phyloP scores from a whole-genome alignment of 306 rosid genomes.

The Cucumis hystrix region DNA sequence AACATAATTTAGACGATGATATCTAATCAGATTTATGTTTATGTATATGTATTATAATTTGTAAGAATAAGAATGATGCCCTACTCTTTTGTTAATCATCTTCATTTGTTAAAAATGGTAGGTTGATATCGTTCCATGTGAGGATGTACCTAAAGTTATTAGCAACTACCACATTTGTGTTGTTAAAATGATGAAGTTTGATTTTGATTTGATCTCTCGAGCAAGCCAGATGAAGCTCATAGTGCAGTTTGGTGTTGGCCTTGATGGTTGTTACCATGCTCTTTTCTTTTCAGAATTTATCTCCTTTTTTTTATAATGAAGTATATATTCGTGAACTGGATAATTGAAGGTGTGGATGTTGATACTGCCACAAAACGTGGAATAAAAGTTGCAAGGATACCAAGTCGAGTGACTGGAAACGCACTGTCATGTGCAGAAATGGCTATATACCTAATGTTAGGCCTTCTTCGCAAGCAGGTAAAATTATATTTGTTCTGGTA shows the following conservation, averaged over 20 bases:
- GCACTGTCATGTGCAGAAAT: conserved; percentile 87
- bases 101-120: conserved; percentile 9
- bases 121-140: conserved; percentile 69
- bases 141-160: conserved; percentile 51
- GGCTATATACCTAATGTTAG: conserved; percentile 73
- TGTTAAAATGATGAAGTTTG: conserved; percentile 44
- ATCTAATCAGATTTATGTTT: background rate
- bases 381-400: conserved; percentile 84
- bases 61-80: background rate
- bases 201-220: conserved; percentile 44
- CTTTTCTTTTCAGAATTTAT: background rate
- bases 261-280: conserved; percentile 49
- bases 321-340: background rate
- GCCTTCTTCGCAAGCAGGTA: conserved; percentile 88
- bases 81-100: background rate
- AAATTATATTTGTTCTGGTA: conserved; percentile 6
- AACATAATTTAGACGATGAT: background rate
- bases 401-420: conserved; percentile 55
- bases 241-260: conserved; percentile 86
- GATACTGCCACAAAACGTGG: conserved; percentile 82
- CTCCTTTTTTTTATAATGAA: background rate
- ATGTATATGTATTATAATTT: background rate
- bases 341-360: conserved; percentile 63
- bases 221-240: conserved; percentile 65
- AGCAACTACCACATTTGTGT: conserved; percentile 51